Percentiles rank a stretch among this genome's conserved stretches.
These are phyloP conservation scores for Saturnispora sekii DNA, from an alignment of 805 yeast species.

Conservation along the genomic window DNA sequence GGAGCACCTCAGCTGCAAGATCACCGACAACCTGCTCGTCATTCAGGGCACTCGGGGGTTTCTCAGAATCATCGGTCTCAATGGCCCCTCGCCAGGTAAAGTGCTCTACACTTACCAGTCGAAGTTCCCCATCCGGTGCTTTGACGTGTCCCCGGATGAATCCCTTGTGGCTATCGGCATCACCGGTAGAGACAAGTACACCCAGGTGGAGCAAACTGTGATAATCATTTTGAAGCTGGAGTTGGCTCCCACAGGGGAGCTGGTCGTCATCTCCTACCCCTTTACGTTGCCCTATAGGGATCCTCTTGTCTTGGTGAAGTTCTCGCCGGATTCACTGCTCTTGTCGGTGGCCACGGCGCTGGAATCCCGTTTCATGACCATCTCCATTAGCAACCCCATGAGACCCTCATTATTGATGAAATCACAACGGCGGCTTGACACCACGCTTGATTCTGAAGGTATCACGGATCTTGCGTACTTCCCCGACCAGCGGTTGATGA, in stretches of 20 bases:
- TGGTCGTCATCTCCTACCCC: slow-evolving; percentile 21
- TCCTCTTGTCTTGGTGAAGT: slow-evolving; percentile 65
- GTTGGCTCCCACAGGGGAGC: slow-evolving; percentile 1
- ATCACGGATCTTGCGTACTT: slow-evolving; percentile 73
- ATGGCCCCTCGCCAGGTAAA: slow-evolving; percentile 36
- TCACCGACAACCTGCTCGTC: slow-evolving; percentile 51
- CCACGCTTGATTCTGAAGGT: slow-evolving; percentile 75
- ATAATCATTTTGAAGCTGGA: slow-evolving; percentile 40
- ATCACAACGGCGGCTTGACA: slow-evolving; percentile 51
- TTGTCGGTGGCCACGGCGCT: slow-evolving; percentile 67
- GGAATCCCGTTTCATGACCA: slow-evolving; percentile 72
- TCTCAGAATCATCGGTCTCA: slow-evolving; percentile 54
- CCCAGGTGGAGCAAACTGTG: slow-evolving; percentile 67
- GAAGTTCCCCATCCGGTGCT: slow-evolving; percentile 68
- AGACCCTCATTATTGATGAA: slow-evolving; percentile 64
- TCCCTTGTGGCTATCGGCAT: slow-evolving; percentile 68
- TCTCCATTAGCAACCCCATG: slow-evolving; percentile 52
- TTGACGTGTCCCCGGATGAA: slow-evolving; percentile 60
- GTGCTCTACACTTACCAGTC: slow-evolving; percentile 62
- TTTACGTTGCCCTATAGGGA: slow-evolving; percentile 79
- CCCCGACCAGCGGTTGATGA: slow-evolving; percentile 51
- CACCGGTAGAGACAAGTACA: slow-evolving; percentile 63
- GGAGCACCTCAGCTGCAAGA: slow-evolving; percentile 51
- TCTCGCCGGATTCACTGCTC: slow-evolving; percentile 63
- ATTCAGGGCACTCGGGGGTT: slow-evolving; percentile 69